Evolutionary conservation across 2,329 filamentous ascomycete species (phyloP), one percentile per base, ranked within the genome.

Genomic region (Aspergillus sp.): DNA sequence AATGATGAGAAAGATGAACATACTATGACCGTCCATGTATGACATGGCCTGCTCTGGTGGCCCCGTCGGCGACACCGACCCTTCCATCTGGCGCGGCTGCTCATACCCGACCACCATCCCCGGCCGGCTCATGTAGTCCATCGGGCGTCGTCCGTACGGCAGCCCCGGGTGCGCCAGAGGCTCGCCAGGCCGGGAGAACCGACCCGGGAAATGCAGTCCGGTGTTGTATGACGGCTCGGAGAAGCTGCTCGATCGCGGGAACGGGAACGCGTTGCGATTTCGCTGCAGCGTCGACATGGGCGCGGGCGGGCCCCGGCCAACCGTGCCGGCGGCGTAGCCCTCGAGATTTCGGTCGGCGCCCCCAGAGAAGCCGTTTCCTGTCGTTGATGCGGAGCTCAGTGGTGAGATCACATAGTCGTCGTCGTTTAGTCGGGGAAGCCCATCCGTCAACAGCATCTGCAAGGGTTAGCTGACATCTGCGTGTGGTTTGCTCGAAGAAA

Each of bases 351-450:
- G 60, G 44, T 60, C 62, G 19, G 59, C 48, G 6, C 55, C 61
- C 51, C 64, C 56, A 9, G 66, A 58, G 54, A 71, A 69, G 36
- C 70, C 69, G 20, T 68, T 68, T 45, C 66, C 67, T 48, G 65
- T 70, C 14, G 62, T 64, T 2, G 73, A 72, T 6, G 63, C 56
- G 24, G 67, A 65, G 48, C 66, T 73, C 44, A 69, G 58, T 14
- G 72, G 68, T 14, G 71, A 73, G 16, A 71, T 65, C 13, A 68
- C 58, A 53, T 71, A 73, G 2, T 73, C 71, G 22, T 72, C 70
- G 8, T 73, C 71, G 49, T 61, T 65, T 19, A 65, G 54, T 35
- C 66, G 64, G 41, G 63, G 65, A 22, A 68, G 55, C 26, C 60
- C 65, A 54, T 70, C 69, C 13, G 70, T 66, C n/a, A 68, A 62